These are phyloP conservation scores for Ogataea trehalophila DNA, from an alignment of 805 yeast genomes.

Conservation along the genomic window DNA sequence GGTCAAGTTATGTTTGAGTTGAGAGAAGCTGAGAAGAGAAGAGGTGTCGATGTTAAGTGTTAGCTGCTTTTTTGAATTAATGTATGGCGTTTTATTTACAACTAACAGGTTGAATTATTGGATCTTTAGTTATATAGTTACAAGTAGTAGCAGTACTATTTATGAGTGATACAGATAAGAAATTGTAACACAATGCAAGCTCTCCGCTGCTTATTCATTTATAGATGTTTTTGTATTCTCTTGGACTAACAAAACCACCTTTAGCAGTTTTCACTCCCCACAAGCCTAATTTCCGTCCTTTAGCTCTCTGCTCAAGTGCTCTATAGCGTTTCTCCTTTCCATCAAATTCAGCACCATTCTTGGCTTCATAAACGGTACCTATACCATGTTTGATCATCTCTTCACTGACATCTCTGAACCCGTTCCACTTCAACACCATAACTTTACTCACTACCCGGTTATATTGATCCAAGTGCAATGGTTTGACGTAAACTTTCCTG, in stretches of 20 bases:
- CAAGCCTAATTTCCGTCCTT: slow-evolving; percentile 52
- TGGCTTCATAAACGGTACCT: slow-evolving; percentile 85
- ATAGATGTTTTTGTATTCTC: slow-evolving; percentile 60
- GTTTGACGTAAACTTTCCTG: slow-evolving; percentile 65
- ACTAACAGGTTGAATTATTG: no score
- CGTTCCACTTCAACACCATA: slow-evolving; percentile 54
- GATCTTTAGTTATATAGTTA: no score
- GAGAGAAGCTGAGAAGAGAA: slow-evolving; percentile 79
- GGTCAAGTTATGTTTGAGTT: slow-evolving; percentile 93
- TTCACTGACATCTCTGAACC: slow-evolving; percentile 74
- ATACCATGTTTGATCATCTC: slow-evolving; percentile 83
- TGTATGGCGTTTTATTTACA: background rate
- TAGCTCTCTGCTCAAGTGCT: slow-evolving; percentile 57
- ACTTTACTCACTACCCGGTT: slow-evolving; percentile 82
- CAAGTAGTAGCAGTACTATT: no score
- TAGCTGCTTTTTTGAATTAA: slow-evolving; percentile 20
- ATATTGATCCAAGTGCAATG: slow-evolving; percentile 82
- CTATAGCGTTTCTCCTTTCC: slow-evolving; percentile 61
- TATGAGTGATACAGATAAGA: background rate
- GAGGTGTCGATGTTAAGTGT: slow-evolving; percentile 80
- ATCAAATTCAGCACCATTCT: slow-evolving; percentile 79
- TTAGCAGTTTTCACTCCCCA: slow-evolving; percentile 47
- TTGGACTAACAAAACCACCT: slow-evolving; percentile 59
- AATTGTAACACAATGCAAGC: no score
- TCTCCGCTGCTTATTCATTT: slow-evolving; percentile 8